A percentile compares a stretch with the other conserved stretches of the same genome.
Evolutionary conservation across 2,329 filamentous ascomycete genomes (phyloP).

Genomic region (Bertia moriformis): DNA sequence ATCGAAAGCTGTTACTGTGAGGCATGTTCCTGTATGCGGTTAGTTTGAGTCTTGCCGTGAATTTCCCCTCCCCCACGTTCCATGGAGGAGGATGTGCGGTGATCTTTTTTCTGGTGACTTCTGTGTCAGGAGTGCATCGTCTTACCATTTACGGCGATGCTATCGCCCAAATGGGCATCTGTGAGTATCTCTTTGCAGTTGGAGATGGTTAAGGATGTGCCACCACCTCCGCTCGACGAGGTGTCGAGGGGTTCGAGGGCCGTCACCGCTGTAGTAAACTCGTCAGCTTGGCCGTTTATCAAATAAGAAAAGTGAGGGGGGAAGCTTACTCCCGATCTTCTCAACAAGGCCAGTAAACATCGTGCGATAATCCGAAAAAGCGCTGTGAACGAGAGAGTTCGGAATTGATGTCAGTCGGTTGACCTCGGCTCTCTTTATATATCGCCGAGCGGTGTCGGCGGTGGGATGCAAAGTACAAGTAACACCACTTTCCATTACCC

Average conservation of each 20-base stretch:
- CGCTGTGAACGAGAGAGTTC: background rate
- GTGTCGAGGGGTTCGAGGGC: slow-evolving; percentile 62
- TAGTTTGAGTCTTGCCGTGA: too few relatives aligned
- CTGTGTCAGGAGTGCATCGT: too few relatives aligned
- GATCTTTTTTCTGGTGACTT: too few relatives aligned
- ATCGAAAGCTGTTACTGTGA: slow-evolving; percentile 70
- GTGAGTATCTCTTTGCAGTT: slow-evolving; percentile 58
- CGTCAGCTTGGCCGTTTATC: slow-evolving; percentile 16
- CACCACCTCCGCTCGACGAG: slow-evolving; percentile 44
- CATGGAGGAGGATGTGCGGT: too few relatives aligned
- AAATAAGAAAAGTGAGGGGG: slow-evolving; percentile 9
- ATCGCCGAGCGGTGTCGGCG: background rate
- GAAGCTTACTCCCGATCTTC: slow-evolving; percentile 74
- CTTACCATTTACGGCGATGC: slow-evolving; percentile 86
- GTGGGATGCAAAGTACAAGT: too few relatives aligned
- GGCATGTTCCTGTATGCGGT: slow-evolving; percentile 30
- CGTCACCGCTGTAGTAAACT: slow-evolving; percentile 69
- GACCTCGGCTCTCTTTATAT: background rate
- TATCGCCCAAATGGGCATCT: slow-evolving; percentile 79
- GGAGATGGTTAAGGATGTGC: slow-evolving; percentile 79
- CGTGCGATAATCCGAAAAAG: background rate
- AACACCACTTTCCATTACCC: too few relatives aligned
- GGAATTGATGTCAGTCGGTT: too few relatives aligned
- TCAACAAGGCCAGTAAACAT: slow-evolving; percentile 98
- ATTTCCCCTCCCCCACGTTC: too few relatives aligned